Conservation (phyloP, 1,139 yeast genomes). For the Yamadazyma siamensis region DNA sequence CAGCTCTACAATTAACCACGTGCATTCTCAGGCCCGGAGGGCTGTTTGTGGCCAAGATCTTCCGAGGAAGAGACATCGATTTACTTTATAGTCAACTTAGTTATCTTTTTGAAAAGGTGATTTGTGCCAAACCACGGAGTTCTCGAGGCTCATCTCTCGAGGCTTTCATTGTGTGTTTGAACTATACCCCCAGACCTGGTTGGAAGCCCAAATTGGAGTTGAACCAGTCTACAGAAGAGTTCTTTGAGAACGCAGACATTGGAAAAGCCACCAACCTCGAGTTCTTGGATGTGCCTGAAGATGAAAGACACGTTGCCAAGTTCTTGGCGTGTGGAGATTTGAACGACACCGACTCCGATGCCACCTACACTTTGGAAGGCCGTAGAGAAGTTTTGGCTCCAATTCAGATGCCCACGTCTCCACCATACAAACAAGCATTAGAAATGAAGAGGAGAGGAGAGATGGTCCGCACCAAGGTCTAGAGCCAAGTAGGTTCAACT, state of each 20-base stretch:
- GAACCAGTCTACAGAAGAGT: conserved; percentile 71
- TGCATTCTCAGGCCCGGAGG: conserved; percentile 88
- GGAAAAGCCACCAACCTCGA: conserved; percentile 50
- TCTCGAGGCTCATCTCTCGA: conserved; percentile 93
- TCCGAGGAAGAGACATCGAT: conserved; percentile 93
- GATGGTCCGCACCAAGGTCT: conserved; percentile 15
- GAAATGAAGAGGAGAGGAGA: conserved; percentile 81
- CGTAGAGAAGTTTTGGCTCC: conserved; percentile 65
- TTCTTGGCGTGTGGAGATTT: conserved; percentile 94
- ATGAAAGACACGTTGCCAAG: conserved; percentile 74
- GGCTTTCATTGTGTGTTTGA: conserved; percentile 88
- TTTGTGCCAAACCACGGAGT: conserved; percentile 94
- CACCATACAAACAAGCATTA: conserved; percentile 89
- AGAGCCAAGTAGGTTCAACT: conserved; percentile 1
- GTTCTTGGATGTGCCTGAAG: conserved; percentile 44
- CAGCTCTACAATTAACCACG: conserved; percentile 88
- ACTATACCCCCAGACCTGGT: conserved; percentile 74
- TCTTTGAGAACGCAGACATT: conserved; percentile 63
- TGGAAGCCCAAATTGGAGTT: conserved; percentile 71
- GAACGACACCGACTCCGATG: conserved; percentile 86
- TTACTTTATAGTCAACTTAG: conserved; percentile 86
- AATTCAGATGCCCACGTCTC: conserved; percentile 92
- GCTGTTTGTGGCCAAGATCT: conserved; percentile 90
- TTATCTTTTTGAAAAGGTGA: conserved; percentile 74
- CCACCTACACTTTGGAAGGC: conserved; percentile 72